Percentiles rank a stretch among this genome's conserved stretches.
Conservation (phyloP, 306 rosid species). For the Trifolium repens region DNA sequence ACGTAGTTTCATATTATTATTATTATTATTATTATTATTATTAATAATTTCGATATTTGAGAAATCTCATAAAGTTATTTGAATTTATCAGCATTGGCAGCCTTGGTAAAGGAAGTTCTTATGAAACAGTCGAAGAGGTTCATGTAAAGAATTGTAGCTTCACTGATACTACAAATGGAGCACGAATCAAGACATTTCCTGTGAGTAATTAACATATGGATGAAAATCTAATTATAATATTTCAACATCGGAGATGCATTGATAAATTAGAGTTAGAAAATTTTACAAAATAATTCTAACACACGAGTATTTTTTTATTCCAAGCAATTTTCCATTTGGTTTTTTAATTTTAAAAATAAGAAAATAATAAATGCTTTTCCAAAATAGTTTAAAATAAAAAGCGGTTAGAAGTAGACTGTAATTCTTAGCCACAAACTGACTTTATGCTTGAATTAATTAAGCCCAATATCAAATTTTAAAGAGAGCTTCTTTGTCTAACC, state of each 20-base stretch:
- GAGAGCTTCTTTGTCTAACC: too few species aligned
- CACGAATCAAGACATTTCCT: constrained; percentile 52
- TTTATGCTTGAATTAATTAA: too few species aligned
- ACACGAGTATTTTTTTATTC: too few species aligned
- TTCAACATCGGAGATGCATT: too few species aligned
- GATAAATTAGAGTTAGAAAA: not conserved
- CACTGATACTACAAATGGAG: constrained; percentile 44
- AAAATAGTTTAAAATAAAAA: too few species aligned
- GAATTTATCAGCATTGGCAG: constrained; percentile 53
- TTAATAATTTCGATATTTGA: not conserved
- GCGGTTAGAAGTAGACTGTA: too few species aligned
- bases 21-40: too few species aligned
- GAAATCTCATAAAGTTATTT: not conserved
- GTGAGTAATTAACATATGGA: constrained; percentile 1
- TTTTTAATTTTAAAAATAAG: too few species aligned
- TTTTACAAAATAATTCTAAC: not conserved
- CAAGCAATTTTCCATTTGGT: not conserved
- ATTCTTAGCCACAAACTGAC: not conserved
- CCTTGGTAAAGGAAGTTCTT: constrained; percentile 33
- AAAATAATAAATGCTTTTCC: too few species aligned
- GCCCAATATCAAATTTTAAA: too few species aligned
- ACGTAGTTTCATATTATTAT: too few species aligned
- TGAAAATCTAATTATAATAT: too few species aligned
- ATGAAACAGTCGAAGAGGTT: constrained; percentile 39
- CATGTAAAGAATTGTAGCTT: constrained; percentile 45